Percentiles rank a stretch among this genome's conserved stretches.
Evolutionary conservation across 1,284 basidiomycete species (phyloP).

Genomic region (Psilocybe mexicana): DNA sequence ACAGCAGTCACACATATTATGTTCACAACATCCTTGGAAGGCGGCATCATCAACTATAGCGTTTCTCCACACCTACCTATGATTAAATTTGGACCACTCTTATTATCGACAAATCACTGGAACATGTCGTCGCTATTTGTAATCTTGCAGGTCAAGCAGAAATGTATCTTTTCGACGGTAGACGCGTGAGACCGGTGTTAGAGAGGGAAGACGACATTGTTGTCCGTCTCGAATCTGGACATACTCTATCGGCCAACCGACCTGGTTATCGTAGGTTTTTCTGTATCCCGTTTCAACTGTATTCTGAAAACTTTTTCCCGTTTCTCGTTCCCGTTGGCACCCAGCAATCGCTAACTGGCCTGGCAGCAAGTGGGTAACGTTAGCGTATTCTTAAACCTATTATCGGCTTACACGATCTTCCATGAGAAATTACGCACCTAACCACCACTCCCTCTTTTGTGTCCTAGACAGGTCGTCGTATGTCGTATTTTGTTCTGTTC

Average conservation of each 20-base stretch:
- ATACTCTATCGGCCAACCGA: conserved; percentile 64
- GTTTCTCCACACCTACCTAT: conserved; percentile 67
- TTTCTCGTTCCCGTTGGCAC: too few relatives aligned
- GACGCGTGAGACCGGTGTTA: conserved; percentile 47
- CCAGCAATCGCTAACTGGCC: too few relatives aligned
- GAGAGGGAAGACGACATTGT: conserved; percentile 55
- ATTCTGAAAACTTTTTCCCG: not conserved
- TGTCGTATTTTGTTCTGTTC: too few relatives aligned
- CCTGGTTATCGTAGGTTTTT: conserved; percentile 69
- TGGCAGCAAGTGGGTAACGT: too few relatives aligned
- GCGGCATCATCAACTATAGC: conserved; percentile 56
- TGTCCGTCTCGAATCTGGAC: conserved; percentile 61
- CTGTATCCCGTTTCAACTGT: conserved; percentile 12
- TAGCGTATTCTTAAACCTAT: too few relatives aligned
- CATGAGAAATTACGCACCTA: too few relatives aligned
- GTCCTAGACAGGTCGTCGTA: too few relatives aligned
- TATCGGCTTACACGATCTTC: too few relatives aligned
- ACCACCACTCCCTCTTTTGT: too few relatives aligned
- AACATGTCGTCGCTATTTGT: conserved; percentile 70
- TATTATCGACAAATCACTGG: conserved; percentile 69
- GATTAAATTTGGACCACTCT: conserved; percentile 57
- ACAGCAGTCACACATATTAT: conserved; percentile 69
- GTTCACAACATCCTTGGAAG: conserved; percentile 62
- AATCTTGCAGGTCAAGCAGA: conserved; percentile 65
- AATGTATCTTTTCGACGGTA: conserved; percentile 60